Percentiles rank a stretch among this genome's conserved stretches.
phyloP scores from a whole-genome alignment of 371 early-diverging fungal species.

The Mortierella sp. region DNA sequence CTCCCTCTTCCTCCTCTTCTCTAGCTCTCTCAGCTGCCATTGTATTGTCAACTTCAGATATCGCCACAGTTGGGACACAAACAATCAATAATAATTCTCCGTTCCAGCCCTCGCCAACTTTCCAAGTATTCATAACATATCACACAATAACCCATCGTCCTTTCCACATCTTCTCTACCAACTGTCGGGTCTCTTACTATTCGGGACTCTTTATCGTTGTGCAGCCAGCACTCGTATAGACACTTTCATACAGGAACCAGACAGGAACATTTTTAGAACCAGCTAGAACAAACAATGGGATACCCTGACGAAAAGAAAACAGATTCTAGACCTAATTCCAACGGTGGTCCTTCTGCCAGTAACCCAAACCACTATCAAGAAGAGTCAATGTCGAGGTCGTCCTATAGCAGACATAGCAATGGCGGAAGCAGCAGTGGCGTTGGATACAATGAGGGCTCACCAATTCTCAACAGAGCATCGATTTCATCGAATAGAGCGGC shows the following conservation, averaged over 20 bases:
- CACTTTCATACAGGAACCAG: too few species aligned
- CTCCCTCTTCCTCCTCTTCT: neutral
- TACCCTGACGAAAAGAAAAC: slow-evolving; percentile 28
- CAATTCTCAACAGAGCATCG: slow-evolving; percentile 3
- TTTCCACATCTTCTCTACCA: too few species aligned
- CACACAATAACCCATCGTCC: neutral
- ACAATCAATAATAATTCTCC: too few species aligned
- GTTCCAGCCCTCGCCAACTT: too few species aligned
- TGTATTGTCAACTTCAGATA: neutral
- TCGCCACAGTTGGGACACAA: neutral
- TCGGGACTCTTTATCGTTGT: too few species aligned
- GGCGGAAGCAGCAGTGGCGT: neutral
- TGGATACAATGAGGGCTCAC: slow-evolving; percentile 17
- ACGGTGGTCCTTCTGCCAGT: neutral
- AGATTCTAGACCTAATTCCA: slow-evolving; percentile 10
- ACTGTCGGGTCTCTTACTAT: too few species aligned
- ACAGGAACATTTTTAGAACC: neutral
- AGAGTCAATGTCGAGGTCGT: slow-evolving; percentile 38
- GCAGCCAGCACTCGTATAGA: too few species aligned
- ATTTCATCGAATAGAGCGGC: slow-evolving; percentile 8
- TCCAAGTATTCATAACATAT: too few species aligned
- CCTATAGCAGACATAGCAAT: slow-evolving; percentile 11
- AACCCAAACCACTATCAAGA: slow-evolving; percentile 10
- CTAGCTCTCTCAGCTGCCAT: neutral
- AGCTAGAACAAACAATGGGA: slow-evolving; percentile 22